Conservation (phyloP, 306 rosid genomes). For the Cicer cuneatum region DNA sequence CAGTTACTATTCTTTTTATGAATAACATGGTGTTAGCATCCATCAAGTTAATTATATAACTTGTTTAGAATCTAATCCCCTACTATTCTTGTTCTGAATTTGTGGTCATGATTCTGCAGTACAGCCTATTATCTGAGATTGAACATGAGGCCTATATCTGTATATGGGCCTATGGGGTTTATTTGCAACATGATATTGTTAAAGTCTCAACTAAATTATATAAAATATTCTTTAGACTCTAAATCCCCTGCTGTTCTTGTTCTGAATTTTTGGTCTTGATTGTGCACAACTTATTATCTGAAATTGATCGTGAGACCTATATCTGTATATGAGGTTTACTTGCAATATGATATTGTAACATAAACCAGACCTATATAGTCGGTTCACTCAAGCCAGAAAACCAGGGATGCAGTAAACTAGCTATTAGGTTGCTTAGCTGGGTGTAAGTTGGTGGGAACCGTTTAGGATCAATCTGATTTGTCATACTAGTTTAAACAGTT, state of each 20-base stretch:
- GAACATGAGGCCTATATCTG: conserved; percentile 1
- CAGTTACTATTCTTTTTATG: conserved; percentile 2
- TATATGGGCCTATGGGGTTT: background rate
- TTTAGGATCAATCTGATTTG: background rate
- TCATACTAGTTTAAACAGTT: background rate
- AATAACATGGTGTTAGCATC: conserved; percentile 13
- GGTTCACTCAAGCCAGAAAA: background rate
- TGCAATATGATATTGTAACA: conserved; percentile 1
- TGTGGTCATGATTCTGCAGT: conserved; percentile 32
- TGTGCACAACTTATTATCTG: conserved; percentile 29
- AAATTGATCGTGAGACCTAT: background rate
- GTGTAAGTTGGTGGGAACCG: background rate
- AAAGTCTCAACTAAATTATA: background rate
- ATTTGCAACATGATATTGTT: conserved; percentile 21
- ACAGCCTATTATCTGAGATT: conserved; percentile 26
- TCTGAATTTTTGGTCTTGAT: conserved; percentile 22
- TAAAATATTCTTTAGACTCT: background rate
- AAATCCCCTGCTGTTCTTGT: conserved; percentile 1
- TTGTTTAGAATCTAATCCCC: conserved; percentile 16
- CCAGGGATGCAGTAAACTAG: background rate
- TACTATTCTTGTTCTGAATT: background rate
- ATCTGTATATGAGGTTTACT: conserved; percentile 24
- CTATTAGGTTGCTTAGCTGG: background rate
- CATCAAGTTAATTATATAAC: conserved; percentile 8
- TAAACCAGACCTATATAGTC: background rate